Conservation (phyloP, 345 rosid species). For the Geranium rotundifolium region DNA sequence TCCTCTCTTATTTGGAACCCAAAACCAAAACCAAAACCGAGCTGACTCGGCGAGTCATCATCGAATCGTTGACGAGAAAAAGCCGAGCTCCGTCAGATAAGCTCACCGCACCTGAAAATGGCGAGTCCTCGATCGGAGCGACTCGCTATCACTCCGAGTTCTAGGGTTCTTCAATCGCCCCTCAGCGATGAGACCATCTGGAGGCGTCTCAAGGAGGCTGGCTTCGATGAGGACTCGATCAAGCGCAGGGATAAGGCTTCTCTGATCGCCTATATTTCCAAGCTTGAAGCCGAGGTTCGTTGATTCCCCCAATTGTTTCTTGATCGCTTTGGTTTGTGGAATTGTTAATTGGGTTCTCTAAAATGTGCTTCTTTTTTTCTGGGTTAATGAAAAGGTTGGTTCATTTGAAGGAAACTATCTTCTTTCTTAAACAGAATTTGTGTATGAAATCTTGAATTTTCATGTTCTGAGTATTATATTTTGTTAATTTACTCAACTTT, state of each 20-base stretch:
- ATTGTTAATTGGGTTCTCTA: neutral
- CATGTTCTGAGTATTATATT: no score
- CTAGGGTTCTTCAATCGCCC: slow-evolving; percentile 60
- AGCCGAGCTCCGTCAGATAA: neutral
- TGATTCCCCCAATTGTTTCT: slow-evolving; percentile 2
- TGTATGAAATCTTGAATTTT: no score
- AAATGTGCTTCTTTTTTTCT: neutral
- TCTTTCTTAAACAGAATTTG: neutral
- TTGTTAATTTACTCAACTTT: no score
- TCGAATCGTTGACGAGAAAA: neutral
- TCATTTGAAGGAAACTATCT: no score
- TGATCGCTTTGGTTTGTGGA: neutral
- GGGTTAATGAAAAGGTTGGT: neutral
- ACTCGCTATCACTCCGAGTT: slow-evolving; percentile 33
- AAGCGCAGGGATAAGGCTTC: slow-evolving; percentile 81
- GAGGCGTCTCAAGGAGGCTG: slow-evolving; percentile 81
- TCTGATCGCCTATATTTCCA: slow-evolving; percentile 68
- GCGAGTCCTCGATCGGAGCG: slow-evolving; percentile 43
- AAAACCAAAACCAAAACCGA: no score
- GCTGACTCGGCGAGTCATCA: no score
- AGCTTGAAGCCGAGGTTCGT: slow-evolving; percentile 81
- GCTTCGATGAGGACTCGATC: slow-evolving; percentile 77
- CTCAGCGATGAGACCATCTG: slow-evolving; percentile 51
- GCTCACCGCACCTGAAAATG: slow-evolving; percentile 26
- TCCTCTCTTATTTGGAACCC: no score